Evolutionary conservation across 179 eudicot species (phyloP).

Genomic region (Drosera spatulata): DNA sequence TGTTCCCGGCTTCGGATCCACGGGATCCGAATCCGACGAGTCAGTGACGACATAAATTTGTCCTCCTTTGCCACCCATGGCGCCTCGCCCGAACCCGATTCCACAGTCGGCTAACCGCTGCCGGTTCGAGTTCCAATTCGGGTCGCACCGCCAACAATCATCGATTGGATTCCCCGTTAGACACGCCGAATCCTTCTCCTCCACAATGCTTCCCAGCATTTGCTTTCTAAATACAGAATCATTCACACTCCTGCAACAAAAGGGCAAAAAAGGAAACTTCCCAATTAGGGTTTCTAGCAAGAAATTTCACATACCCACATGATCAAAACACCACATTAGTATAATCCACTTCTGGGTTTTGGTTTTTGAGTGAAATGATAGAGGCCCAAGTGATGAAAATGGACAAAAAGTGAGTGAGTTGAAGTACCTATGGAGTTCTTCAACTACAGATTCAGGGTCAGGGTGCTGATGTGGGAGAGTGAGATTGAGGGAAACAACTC

Average conservation of each 20-base stretch:
- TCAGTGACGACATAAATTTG: conserved; percentile 72
- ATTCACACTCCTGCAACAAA: conserved; percentile 48
- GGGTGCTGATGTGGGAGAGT: conserved; percentile 72
- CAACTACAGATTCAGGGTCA: conserved; percentile 56
- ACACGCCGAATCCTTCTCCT: conserved; percentile 22
- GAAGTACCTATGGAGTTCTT: conserved; percentile 48
- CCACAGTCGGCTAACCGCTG: conserved; percentile 74
- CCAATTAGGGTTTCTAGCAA: too few relatives aligned
- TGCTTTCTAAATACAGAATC: conserved; percentile 44
- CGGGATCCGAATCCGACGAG: conserved; percentile 65
- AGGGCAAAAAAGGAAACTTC: too few relatives aligned
- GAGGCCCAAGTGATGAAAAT: too few relatives aligned
- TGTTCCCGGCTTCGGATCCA: conserved; percentile 66
- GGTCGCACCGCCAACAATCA: conserved; percentile 87
- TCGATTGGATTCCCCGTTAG: conserved; percentile 70
- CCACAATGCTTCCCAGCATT: too few relatives aligned
- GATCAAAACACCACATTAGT: too few relatives aligned
- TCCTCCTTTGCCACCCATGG: conserved; percentile 81
- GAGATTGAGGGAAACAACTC: conserved; percentile 35
- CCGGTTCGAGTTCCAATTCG: conserved; percentile 56
- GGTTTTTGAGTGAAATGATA: not conserved
- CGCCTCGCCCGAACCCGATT: conserved; percentile 75
- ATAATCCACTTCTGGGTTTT: too few relatives aligned
- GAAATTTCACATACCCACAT: too few relatives aligned
- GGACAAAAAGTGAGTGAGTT: too few relatives aligned